Base-by-base conservation (phyloP, 192 early-diverging fungal species). In the Paraglomus occultum region DNA sequence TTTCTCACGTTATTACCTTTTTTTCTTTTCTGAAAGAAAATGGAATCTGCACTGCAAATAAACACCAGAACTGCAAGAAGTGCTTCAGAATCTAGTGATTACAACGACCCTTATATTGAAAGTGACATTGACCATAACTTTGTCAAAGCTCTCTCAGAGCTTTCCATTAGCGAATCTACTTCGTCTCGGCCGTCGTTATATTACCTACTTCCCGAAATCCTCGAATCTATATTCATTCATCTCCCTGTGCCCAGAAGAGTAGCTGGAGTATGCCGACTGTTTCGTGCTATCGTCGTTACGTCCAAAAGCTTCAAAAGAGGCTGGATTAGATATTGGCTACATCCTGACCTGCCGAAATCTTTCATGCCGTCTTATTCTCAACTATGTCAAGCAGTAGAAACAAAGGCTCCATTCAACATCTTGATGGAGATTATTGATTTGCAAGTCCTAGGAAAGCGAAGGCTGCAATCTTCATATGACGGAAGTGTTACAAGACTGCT, bases 291-390 rank as follows among this genome's bases (percentile, higher is more conserved):
- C 1, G 66, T 68, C 4, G 31, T 22, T 12, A 52, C 18, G 7
- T 70, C 53, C n/a, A 7, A 48, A 49, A 58, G 43, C 49, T 70
- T 70, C 59, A 70, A 70, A 48, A 45, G 67, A 38, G 31, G 67
- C n/a, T 70, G 67, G 67, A 53, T 70, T 59, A 20, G 67, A 8
- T 4, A 42, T 44, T 70, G 67, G 67, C 55, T 70, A 31, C 18
- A 70, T 59, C 67, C 67, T 59, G 50, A 59, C 46, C 39, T 70
- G n/a, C 67, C 67, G 4, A 47, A 59, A 48, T 53, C 67, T 20
- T 70, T 70, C 18, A 51, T 70, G 20, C 67, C 67, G 46, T 59
- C n/a, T 15, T 70, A 70, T 48, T 58, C 67, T 6, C 54, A 70
- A 17, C 23, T 70, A 7, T 70, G 67, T 17, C 18, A 49, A 48